Base-by-base conservation (phyloP, 768 basidiomycete genomes). In the Pleurotus djamor region DNA sequence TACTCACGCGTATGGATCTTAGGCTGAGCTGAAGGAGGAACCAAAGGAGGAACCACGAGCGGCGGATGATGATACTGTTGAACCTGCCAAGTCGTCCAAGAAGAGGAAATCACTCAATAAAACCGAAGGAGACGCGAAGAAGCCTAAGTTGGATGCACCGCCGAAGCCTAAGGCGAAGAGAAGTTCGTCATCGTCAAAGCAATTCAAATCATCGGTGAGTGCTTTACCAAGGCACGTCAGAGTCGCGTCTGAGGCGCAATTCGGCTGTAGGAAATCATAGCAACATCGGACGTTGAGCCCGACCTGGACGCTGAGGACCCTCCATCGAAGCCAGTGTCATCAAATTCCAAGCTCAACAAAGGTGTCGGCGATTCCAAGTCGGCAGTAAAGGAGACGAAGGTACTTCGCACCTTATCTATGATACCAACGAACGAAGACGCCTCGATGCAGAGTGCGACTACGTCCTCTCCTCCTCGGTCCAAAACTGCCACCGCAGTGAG, bases 271-370 rank as follows among this genome's bases (percentile, higher is more conserved):
- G 71, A 66, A 57, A 65, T 64, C 8, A 69, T 81, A 48, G 67
- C 71, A 13, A 68, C 73, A 9, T 81, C 80, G 0, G 80, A 80
- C 61, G 67, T 72, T 38, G 78, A 78, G 51, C 67, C 64, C 14
- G 62, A 63, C 17, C 55, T 21, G 7, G n/a, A 17, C 10, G 58
- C 52, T 34, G 52, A 43, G 16, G 38, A 60, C 5, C 52, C 55
- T 37, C 21, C 43, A 9, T 47, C 41, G 17, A 41, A 52, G 35
- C 45, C 61, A 12, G 32, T 51, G 33, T 6, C 33, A 36, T 38
- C 60, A 33, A 28, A 28, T 5, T 51, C 34, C 16, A 34, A 33
- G 9, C 59, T 44, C 21, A 14, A 14, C 9, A 62, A 61, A 35
- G 16, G 54, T 33, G 48, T 49, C 9, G 54, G 55, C 44, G 37